A percentile compares a stretch with the other conserved stretches of the same genome.
Evolutionary conservation across 1,284 basidiomycete genomes (phyloP).

Genomic region (Ustilago crameri): DNA sequence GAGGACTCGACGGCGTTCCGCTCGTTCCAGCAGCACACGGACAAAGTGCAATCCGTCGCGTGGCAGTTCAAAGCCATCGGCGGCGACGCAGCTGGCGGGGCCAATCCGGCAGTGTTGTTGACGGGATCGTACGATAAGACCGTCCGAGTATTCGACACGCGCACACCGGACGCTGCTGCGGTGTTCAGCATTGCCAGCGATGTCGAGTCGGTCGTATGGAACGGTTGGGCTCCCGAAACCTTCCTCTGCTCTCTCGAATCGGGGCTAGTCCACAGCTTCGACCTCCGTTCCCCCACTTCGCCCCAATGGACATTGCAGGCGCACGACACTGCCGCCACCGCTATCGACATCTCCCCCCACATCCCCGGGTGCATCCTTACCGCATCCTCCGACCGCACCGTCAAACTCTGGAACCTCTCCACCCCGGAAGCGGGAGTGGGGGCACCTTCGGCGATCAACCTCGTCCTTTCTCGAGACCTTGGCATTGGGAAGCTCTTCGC

Average conservation of each 20-base stretch:
- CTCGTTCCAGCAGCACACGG: constrained; percentile 84
- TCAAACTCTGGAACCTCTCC: constrained; percentile 86
- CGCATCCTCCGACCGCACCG: constrained; percentile 87
- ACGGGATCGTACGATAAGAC: constrained; percentile 95
- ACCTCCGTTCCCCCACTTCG: constrained; percentile 77
- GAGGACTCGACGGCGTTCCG: constrained; percentile 75
- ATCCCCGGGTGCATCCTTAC: constrained; percentile 91
- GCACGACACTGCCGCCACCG: constrained; percentile 92
- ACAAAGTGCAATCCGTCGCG: constrained; percentile 97
- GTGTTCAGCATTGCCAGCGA: constrained; percentile 84
- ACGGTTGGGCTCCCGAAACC: constrained; percentile 86
- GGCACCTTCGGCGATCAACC: constrained; percentile 78
- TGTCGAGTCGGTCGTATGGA: constrained; percentile 93
- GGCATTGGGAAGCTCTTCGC: constrained; percentile 97
- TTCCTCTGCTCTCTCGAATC: constrained; percentile 80
- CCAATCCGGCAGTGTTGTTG: constrained; percentile 82
- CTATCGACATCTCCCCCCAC: constrained; percentile 89
- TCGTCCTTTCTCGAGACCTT: constrained; percentile 90
- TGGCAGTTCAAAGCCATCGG: constrained; percentile 76
- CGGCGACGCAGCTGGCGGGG: constrained; percentile 58
- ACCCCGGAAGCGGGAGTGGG: too few relatives aligned
- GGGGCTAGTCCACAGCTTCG: constrained; percentile 78
- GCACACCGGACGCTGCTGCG: constrained; percentile 81
- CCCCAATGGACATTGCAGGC: constrained; percentile 88
- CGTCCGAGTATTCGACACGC: constrained; percentile 89